phyloP scores from a whole-genome alignment of 352 stramenopile genomes.

The Elongisporangium anandrum region DNA sequence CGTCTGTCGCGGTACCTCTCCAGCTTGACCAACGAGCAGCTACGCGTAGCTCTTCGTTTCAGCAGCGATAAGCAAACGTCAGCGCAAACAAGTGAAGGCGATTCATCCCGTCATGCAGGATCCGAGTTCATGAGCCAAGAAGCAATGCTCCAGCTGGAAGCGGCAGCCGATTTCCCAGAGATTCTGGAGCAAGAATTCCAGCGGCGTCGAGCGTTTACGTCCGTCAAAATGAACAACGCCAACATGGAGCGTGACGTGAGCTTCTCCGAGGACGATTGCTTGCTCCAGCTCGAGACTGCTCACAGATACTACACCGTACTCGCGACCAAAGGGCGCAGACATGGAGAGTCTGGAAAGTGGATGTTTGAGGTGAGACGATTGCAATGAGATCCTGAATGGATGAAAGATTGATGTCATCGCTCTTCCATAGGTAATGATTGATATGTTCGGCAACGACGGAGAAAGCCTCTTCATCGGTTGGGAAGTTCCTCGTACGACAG shows the following conservation, averaged over 20 bases:
- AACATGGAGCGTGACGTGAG: slow-evolving; percentile 53
- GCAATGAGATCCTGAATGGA: too few species aligned
- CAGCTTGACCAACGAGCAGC: slow-evolving; percentile 50
- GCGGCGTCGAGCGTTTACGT: slow-evolving; percentile 58
- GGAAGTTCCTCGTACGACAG: slow-evolving; percentile 47
- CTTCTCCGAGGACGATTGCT: slow-evolving; percentile 71
- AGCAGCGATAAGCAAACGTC: slow-evolving; percentile 2
- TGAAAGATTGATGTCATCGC: too few species aligned
- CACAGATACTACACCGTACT: slow-evolving; percentile 68
- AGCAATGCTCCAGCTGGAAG: slow-evolving; percentile 9
- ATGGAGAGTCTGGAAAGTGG: slow-evolving; percentile 71
- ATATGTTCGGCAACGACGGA: slow-evolving; percentile 54
- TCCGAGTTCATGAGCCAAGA: neutral
- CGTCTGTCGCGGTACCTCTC: slow-evolving; percentile 49
- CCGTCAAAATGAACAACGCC: slow-evolving; percentile 66
- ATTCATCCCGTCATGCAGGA: neutral
- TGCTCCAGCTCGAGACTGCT: slow-evolving; percentile 60
- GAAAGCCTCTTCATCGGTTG: slow-evolving; percentile 75
- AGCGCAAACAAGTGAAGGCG: neutral
- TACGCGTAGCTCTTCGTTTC: slow-evolving; percentile 30
- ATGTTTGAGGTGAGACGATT: slow-evolving; percentile 87
- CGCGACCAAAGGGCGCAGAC: slow-evolving; percentile 62
- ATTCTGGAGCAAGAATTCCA: slow-evolving; percentile 58
- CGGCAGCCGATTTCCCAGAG: slow-evolving; percentile 42
- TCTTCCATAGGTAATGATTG: too few species aligned